These are phyloP conservation scores for Echites panduratus DNA, from an alignment of 257 asterid species.

Conservation along the genomic window DNA sequence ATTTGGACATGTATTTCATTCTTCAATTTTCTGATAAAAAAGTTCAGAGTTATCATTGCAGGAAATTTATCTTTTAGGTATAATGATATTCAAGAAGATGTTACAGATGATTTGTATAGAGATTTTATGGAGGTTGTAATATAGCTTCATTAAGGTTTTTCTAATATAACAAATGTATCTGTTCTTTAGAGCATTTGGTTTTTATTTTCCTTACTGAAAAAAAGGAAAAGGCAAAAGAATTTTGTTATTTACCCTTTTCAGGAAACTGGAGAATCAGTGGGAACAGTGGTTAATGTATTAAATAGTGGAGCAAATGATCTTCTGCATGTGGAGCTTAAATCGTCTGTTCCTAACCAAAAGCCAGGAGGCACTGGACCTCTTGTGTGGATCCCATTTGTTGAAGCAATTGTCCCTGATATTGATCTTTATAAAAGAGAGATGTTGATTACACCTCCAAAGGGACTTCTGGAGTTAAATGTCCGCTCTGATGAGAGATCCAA, in stretches of 20 bases:
- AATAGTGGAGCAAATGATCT: conserved; percentile 90
- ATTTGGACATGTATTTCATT: background rate
- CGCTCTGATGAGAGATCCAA: conserved; percentile 77
- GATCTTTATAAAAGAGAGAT: conserved; percentile 69
- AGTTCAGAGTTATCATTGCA: background rate
- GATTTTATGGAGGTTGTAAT: background rate
- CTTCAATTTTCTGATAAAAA: background rate
- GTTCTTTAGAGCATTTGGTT: background rate
- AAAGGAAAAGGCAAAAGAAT: background rate
- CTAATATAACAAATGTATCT: background rate
- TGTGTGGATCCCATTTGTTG: conserved; percentile 91
- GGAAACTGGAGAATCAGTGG: conserved; percentile 75
- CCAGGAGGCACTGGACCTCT: conserved; percentile 53
- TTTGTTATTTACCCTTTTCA: conserved; percentile 11
- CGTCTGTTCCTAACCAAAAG: conserved; percentile 28
- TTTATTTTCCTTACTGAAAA: background rate
- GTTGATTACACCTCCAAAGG: conserved; percentile 95
- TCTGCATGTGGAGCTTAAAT: conserved; percentile 63
- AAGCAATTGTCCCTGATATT: conserved; percentile 82
- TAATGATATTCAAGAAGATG: background rate
- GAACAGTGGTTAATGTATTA: conserved; percentile 72
- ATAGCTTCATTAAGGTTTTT: background rate
- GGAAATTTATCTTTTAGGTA: background rate
- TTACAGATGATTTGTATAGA: background rate
- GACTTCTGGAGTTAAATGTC: conserved; percentile 77